Evolutionary conservation across 2,329 filamentous ascomycete species (phyloP).

Genomic region (Phyllosticta citribraziliensis): DNA sequence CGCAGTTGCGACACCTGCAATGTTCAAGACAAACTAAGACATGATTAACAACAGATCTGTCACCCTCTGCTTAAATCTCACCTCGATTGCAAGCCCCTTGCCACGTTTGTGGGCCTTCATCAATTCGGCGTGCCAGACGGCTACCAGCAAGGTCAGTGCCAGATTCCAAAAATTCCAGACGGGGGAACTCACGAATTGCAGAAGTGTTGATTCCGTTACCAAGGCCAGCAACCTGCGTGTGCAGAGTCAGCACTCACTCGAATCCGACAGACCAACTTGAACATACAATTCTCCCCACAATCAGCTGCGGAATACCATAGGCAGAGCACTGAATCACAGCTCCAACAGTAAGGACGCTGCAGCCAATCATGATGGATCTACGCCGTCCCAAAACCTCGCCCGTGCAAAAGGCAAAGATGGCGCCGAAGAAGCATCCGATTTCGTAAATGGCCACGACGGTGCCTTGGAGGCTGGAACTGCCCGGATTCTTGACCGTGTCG

Average conservation of each 20-base stretch:
- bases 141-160: conserved; percentile 19
- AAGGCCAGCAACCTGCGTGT: conserved; percentile 25
- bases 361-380: conserved; percentile 38
- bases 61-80: conserved; percentile 28
- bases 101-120: conserved; percentile 32
- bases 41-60: conserved; percentile 39
- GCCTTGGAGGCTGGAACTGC: conserved; percentile 38
- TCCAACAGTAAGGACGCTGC: conserved; percentile 40
- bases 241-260: too few relatives aligned
- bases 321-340: conserved; percentile 39
- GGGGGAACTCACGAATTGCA: conserved; percentile 30
- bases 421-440: conserved; percentile 33
- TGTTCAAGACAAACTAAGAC: conserved; percentile 27
- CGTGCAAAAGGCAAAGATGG: conserved; percentile 37
- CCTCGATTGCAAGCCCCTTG: conserved; percentile 37
- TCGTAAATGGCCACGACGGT: conserved; percentile 47
- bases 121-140: conserved; percentile 43
- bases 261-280: too few relatives aligned
- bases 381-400: conserved; percentile 41
- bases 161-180: too few relatives aligned
- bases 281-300: conserved; percentile 34
- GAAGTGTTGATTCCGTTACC: conserved; percentile 35
- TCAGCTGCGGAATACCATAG: conserved; percentile 38
- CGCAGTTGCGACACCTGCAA: conserved; percentile 31
- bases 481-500: conserved; percentile 23